These are phyloP conservation scores for Colletotrichum paranaense DNA, from an alignment of 2,329 filamentous ascomycete genomes.

Conservation along the genomic window DNA sequence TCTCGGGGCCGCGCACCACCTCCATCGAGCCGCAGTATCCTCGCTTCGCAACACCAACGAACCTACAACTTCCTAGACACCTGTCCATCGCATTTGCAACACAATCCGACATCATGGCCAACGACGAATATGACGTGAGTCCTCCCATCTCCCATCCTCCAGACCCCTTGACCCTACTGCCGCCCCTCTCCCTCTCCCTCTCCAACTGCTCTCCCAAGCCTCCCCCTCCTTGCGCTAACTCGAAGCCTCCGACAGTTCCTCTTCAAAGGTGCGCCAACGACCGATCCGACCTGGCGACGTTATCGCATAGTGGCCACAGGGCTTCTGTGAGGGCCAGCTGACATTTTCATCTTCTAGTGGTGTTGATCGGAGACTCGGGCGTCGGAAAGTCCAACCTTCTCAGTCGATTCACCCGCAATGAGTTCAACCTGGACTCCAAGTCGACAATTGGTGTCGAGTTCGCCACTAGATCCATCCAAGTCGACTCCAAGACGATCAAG, in stretches of 20 bases:
- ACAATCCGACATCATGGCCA: conserved; percentile 79
- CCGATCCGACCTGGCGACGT: conserved; percentile 39
- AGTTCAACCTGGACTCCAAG: conserved; percentile 99
- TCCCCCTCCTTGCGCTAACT: conserved; percentile 39
- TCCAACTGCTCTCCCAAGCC: conserved; percentile 38
- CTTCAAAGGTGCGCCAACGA: conserved; percentile 84
- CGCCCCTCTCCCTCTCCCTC: conserved; percentile 39
- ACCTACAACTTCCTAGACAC: conserved; percentile 40
- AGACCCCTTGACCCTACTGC: conserved; percentile 7
- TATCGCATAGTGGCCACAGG: conserved; percentile 14
- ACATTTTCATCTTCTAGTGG: conserved; percentile 69
- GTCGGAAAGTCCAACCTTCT: conserved; percentile 99
- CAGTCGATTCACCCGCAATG: conserved; percentile 99
- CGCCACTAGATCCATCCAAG: conserved; percentile 97
- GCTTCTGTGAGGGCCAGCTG: conserved; percentile 39
- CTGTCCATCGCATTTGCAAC: conserved; percentile 37
- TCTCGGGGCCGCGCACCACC: conserved; percentile 35
- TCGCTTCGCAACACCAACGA: conserved; percentile 38
- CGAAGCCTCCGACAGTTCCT: conserved; percentile 76
- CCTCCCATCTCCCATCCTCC: conserved; percentile 13
- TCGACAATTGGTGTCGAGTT: conserved; percentile 99
- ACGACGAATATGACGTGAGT: conserved; percentile 99
- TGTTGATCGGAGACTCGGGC: conserved; percentile 98
- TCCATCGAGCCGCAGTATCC: conserved; percentile 28
- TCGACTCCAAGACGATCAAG: conserved; percentile 99